Base-by-base conservation (phyloP, 768 basidiomycete genomes). In the Podaxis pistillaris region DNA sequence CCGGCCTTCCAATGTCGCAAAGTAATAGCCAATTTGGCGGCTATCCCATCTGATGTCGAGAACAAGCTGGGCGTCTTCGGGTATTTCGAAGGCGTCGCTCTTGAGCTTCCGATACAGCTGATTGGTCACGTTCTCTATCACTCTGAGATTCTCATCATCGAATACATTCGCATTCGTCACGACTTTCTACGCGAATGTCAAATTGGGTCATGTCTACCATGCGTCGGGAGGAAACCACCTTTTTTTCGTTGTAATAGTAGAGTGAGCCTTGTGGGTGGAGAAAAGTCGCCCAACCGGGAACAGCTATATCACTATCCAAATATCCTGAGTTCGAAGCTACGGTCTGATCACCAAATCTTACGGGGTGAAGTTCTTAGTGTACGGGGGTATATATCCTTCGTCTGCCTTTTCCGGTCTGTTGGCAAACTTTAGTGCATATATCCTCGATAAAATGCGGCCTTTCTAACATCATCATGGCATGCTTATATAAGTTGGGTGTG, bases 81-180 rank as follows among this genome's bases (percentile, higher is more conserved):
- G 62, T 5, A 53, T 12, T 33, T 22, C 38, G 12, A 54, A 19
- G 4, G 19, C 38, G 11, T 56, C 50, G 33, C 33, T 36, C 17
- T 49, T 40, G 26, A 65, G 36, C 26, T 62, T 41, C 17, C 28
- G 44, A 28, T 47, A 62, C 3, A 65, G 9, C n/a, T 63, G 47
- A 22, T 47, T 22, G 8, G 56, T 60, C 11, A 50, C 52, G 1
- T 44, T 49, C 17, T 15, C 26, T 17, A 65, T 24, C 12, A 56
- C 24, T 36, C 51, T 28, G 19, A 59, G 44, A 37, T 55, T 55
- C 2, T 58, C 22, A 7, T 37, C 49, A 8, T 63, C 57, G 19
- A 63, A 63, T 13, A 65, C 37, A 30, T 65, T 59, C 2, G 62
- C 41, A 41, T 62, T 65, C 13, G 64, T 65, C 28, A 63, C n/a